Conservation (phyloP, 345 rosid genomes). For the Pugionium dolabratum region DNA sequence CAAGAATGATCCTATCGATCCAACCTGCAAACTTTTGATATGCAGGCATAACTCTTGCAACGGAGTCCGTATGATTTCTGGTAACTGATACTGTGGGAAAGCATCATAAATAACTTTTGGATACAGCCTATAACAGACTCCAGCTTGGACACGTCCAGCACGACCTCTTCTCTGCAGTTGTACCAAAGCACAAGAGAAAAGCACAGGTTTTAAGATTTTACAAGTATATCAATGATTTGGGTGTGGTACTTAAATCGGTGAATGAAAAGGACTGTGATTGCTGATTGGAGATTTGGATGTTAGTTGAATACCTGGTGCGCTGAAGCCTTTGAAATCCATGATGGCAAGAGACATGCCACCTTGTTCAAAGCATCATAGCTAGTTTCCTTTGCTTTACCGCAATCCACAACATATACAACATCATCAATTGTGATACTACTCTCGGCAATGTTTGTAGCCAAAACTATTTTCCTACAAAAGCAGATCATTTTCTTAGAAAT, state of each 20-base stretch:
- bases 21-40: slow-evolving; percentile 91
- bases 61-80: slow-evolving; percentile 94
- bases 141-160: slow-evolving; percentile 97
- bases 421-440: slow-evolving; percentile 97
- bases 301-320: slow-evolving; percentile 71
- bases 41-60: slow-evolving; percentile 89
- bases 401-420: slow-evolving; percentile 93
- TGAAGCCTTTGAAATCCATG: slow-evolving; percentile 98
- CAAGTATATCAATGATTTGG: slow-evolving; percentile 12
- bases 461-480: slow-evolving; percentile 77
- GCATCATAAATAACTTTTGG: slow-evolving; percentile 81
- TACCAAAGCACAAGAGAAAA: slow-evolving; percentile 28
- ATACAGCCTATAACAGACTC: slow-evolving; percentile 90
- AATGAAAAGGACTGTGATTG: slow-evolving; percentile 9
- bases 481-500: neutral
- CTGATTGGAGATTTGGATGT: slow-evolving; percentile 10
- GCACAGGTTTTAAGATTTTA: neutral
- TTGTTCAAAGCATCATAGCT: slow-evolving; percentile 98
- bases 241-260: slow-evolving; percentile 12
- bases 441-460: slow-evolving; percentile 97
- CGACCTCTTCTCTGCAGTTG: slow-evolving; percentile 83
- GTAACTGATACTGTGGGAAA: slow-evolving; percentile 78
- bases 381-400: slow-evolving; percentile 96
- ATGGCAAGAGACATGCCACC: slow-evolving; percentile 89
- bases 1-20: slow-evolving; percentile 79